These are phyloP conservation scores for Populus hybrid DNA, from an alignment of 441 rosid genomes.

Conservation along the genomic window DNA sequence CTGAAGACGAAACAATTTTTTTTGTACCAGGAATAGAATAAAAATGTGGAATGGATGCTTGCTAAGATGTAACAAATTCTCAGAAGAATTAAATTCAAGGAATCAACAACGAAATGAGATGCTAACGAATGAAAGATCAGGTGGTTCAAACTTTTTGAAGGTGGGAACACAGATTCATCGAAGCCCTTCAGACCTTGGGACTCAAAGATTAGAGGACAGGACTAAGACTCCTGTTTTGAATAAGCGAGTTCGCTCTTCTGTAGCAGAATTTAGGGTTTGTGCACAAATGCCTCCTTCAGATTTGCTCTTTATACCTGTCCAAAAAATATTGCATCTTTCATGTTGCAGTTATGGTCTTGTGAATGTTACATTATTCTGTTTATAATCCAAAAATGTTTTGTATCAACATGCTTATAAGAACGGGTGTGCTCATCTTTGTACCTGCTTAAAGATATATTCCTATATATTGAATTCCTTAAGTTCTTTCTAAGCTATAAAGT, in stretches of 20 bases:
- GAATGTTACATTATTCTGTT: not conserved
- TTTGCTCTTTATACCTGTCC: not conserved
- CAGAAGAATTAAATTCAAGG: constrained; percentile 35
- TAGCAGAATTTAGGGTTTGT: constrained; percentile 58
- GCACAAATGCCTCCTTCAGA: constrained; percentile 7
- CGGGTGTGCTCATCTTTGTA: not conserved
- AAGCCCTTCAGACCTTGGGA: constrained; percentile 39
- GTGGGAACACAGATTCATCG: constrained; percentile 40
- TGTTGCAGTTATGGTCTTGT: not conserved
- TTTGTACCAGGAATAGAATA: constrained; percentile 39
- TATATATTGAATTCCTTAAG: not conserved
- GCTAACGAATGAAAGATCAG: constrained; percentile 37
- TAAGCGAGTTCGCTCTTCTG: constrained; percentile 53
- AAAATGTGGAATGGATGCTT: constrained; percentile 40
- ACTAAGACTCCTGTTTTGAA: constrained; percentile 44
- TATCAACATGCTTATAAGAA: not conserved
- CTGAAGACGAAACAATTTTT: constrained; percentile 15
- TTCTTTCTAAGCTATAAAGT: not conserved
- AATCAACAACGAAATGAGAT: constrained; percentile 47
- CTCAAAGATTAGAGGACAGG: constrained; percentile 52
- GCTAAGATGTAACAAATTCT: constrained; percentile 32
- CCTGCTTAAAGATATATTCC: not conserved
- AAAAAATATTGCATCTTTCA: not conserved
- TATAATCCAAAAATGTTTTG: not conserved
- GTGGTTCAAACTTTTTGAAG: constrained; percentile 38